Conservation (phyloP, 441 rosid species). For the Adansonia grandidieri region DNA sequence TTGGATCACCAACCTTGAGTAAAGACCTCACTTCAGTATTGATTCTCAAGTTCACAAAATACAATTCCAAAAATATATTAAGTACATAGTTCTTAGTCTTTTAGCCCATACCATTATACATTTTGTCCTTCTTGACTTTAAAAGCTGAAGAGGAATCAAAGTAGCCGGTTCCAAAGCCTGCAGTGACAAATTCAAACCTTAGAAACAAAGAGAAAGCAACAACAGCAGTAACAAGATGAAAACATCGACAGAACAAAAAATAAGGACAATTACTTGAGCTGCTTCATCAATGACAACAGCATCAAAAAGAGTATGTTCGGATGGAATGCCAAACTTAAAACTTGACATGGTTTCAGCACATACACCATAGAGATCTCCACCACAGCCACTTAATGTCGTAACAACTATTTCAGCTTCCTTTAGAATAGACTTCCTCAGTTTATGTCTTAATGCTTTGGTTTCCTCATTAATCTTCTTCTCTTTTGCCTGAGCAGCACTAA, state of each 20-base stretch:
- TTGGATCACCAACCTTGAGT: slow-evolving; percentile 96
- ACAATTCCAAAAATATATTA: background rate
- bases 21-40: slow-evolving; percentile 32
- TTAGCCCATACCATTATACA: slow-evolving; percentile 82
- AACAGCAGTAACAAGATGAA: slow-evolving; percentile 18
- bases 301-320: slow-evolving; percentile 88
- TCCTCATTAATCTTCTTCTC: slow-evolving; percentile 82
- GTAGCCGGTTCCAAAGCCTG: slow-evolving; percentile 99
- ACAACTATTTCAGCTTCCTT: slow-evolving; percentile 97
- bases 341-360: slow-evolving; percentile 84
- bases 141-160: slow-evolving; percentile 94
- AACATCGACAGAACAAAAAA: slow-evolving; percentile 27
- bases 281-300: slow-evolving; percentile 98
- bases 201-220: slow-evolving; percentile 14
- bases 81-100: slow-evolving; percentile 1
- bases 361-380: slow-evolving; percentile 96
- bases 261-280: slow-evolving; percentile 67
- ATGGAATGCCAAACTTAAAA: slow-evolving; percentile 71
- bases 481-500: slow-evolving; percentile 79
- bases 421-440: slow-evolving; percentile 75
- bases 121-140: slow-evolving; percentile 85
- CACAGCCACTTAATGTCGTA: slow-evolving; percentile 96
- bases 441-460: slow-evolving; percentile 68
- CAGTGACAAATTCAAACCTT: slow-evolving; percentile 32
- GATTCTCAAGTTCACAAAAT: slow-evolving; percentile 3